A percentile compares a stretch with the other conserved stretches of the same genome.
These are phyloP conservation scores for Paulownia fortunei DNA, from an alignment of 257 asterid genomes.

Conservation along the genomic window DNA sequence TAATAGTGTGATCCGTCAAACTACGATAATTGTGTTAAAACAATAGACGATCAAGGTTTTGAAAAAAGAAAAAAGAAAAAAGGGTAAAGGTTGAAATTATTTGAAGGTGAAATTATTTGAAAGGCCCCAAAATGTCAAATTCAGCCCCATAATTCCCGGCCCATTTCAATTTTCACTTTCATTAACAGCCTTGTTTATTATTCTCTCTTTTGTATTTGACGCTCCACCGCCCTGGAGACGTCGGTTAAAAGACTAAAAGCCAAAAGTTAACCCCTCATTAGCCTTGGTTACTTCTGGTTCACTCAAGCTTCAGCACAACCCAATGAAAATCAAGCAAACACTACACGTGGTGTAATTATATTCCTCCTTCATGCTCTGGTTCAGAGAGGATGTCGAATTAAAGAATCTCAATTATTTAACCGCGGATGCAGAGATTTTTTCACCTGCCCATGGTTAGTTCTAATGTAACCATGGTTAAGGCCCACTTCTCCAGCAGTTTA, in stretches of 20 bases:
- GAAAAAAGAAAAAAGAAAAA: background rate
- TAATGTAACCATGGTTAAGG: conserved; percentile 46
- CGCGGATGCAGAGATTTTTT: conserved; percentile 23
- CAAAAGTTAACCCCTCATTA: conserved; percentile 13
- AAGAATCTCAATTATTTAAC: conserved; percentile 38
- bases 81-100: background rate
- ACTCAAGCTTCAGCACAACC: conserved; percentile 24
- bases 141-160: conserved; percentile 27
- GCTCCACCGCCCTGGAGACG: conserved; percentile 55
- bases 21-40: background rate
- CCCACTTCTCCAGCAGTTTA: conserved; percentile 60
- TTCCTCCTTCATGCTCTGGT: conserved; percentile 24
- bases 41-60: background rate
- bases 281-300: background rate
- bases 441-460: conserved; percentile 43
- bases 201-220: conserved; percentile 16
- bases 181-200: conserved; percentile 14
- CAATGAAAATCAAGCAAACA: conserved; percentile 25
- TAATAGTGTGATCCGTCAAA: background rate
- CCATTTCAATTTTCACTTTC: conserved; percentile 24
- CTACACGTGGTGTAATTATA: conserved; percentile 40
- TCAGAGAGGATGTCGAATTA: background rate
- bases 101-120: conserved; percentile 6
- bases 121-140: conserved; percentile 33
- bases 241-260: conserved; percentile 39